These are phyloP conservation scores for Aspergillus biplanus DNA, from an alignment of 495 filamentous ascomycete species.

Conservation along the genomic window DNA sequence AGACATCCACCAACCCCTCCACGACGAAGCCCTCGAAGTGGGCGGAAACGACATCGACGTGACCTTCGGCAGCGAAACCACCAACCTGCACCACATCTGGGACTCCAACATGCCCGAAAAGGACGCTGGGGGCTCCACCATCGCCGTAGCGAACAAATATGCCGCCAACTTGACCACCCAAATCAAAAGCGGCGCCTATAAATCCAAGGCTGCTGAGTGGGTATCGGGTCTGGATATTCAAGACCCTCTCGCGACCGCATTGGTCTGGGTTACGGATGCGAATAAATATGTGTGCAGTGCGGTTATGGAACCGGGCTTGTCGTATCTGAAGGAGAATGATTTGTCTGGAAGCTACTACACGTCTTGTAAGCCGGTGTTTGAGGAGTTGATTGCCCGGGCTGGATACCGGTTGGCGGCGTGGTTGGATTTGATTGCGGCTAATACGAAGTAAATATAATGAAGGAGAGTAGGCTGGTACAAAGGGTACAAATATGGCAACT, in stretches of 20 bases:
- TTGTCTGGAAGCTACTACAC: slow-evolving; percentile 63
- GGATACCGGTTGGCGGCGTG: slow-evolving; percentile 61
- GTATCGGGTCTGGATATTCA: slow-evolving; percentile 48
- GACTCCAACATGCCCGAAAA: slow-evolving; percentile 66
- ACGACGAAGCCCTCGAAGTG: slow-evolving; percentile 58
- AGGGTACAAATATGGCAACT: too few species aligned
- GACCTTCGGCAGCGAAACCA: slow-evolving; percentile 51
- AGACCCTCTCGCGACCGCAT: slow-evolving; percentile 37
- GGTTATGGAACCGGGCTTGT: slow-evolving; percentile 53
- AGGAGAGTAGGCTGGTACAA: too few species aligned
- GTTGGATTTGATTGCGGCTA: slow-evolving; percentile 55
- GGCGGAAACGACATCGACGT: slow-evolving; percentile 67
- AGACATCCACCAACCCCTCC: slow-evolving; percentile 67
- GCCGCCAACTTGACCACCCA: slow-evolving; percentile 36
- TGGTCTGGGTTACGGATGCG: slow-evolving; percentile 59
- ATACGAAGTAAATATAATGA: neutral
- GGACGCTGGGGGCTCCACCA: slow-evolving; percentile 44
- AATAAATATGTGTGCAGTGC: slow-evolving; percentile 60
- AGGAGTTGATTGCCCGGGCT: slow-evolving; percentile 74
- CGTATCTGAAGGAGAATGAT: slow-evolving; percentile 52
- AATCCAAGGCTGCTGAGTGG: slow-evolving; percentile 37
- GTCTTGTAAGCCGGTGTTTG: slow-evolving; percentile 62
- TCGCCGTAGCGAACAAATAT: slow-evolving; percentile 30
- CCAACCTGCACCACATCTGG: slow-evolving; percentile 68
- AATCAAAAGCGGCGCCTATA: slow-evolving; percentile 35